Evolutionary conservation across 139 green algal genomes (phyloP), one percentile per base, ranked within the genome.

Genomic region (Trebouxia sp.): DNA sequence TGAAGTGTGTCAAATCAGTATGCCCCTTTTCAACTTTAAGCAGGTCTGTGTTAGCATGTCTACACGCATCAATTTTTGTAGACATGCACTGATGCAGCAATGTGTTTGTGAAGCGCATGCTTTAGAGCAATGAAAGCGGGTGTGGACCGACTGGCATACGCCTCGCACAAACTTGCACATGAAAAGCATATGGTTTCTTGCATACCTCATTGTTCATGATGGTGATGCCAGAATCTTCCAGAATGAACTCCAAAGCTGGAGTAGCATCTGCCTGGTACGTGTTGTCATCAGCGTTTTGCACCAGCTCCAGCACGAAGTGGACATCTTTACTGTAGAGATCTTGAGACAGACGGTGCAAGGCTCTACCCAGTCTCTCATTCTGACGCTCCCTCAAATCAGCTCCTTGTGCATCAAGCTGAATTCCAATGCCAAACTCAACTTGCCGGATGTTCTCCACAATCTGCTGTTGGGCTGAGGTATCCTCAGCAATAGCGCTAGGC

Each of bases 211-310:
- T 75, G 65, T 75, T 75, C 12, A 75, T 5, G 1, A 75, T 48
- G 39, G 65, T 75, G 65, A 75, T 75, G 9, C 65, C 37, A 10
- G 7, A 5, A 8, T 26, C 65, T 5, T 50, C 35, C 35, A 75
- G 37, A 24, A 75, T 28, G 22, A 75, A 75, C 37, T 75, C 65
- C 65, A 75, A 28, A 12, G 65, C 65, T 51, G 65, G 65, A 6
- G 20, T 32, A 12, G 35, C 37, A 28, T 15, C 65, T 51, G 11
- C 17, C 20, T n/a, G 12, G 17, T 75, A 75, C 1, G 17, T 37
- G 28, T 75, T 75, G 65, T 75, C 65, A 50, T 75, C 65, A 50
- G 65, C 65, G 9, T 75, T 75, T 9, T 75, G 65, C 37, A 75
- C 65, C 10, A 75, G 65, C 37, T 75, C 65, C 30, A 75, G 65